phyloP scores from a whole-genome alignment of 768 basidiomycete genomes.

The Pholiota microspora region DNA sequence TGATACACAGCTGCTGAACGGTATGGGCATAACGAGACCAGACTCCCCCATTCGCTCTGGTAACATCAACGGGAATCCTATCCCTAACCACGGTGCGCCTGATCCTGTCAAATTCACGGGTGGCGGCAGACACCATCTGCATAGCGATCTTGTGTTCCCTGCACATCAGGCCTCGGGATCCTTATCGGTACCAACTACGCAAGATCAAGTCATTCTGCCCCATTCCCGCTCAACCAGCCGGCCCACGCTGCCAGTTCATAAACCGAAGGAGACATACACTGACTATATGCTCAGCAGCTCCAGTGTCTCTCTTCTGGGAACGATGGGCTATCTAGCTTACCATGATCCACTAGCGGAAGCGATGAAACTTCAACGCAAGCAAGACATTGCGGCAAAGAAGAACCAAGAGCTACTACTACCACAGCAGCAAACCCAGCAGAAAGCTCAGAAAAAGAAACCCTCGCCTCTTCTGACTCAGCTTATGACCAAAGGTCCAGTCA shows the following conservation, averaged over 20 bases:
- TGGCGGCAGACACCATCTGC: background rate
- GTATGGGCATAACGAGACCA: background rate
- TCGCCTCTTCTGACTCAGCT: constrained; percentile 34
- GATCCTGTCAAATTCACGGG: background rate
- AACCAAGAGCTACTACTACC: no score
- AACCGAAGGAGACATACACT: constrained; percentile 8
- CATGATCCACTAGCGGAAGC: constrained; percentile 15
- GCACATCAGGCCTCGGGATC: background rate
- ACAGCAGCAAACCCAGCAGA: constrained; percentile 1
- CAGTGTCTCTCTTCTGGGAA: constrained; percentile 23
- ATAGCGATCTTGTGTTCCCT: background rate
- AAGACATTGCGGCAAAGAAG: constrained; percentile 5
- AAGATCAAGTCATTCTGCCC: constrained; percentile 10
- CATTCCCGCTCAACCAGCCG: constrained; percentile 19
- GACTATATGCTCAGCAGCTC: constrained; percentile 19
- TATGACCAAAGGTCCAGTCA: constrained; percentile 35
- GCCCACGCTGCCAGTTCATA: constrained; percentile 15
- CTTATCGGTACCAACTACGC: background rate
- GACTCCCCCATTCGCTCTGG: background rate
- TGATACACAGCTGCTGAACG: background rate
- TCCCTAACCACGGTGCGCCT: background rate
- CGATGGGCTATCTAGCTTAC: constrained; percentile 17
- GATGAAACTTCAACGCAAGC: constrained; percentile 14
- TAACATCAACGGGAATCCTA: background rate
- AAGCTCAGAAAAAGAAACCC: constrained; percentile 12